Base-by-base conservation (phyloP, 73 alveolate species). In the Loxodes magnus region DNA sequence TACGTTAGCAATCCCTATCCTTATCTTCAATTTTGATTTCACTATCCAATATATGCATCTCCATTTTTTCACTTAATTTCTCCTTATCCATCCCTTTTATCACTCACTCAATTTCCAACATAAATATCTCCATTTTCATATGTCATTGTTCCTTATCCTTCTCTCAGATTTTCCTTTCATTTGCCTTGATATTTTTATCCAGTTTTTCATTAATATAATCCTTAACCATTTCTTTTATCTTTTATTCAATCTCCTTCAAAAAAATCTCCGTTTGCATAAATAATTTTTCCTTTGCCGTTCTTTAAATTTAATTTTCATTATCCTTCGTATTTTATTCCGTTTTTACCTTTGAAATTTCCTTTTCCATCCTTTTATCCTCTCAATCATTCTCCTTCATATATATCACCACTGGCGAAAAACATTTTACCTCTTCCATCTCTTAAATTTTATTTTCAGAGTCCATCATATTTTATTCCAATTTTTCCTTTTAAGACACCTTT, bases 201-300 rank as follows among this genome's bases (percentile, higher is more conserved):
- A n/a, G 0, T 33, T 33, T 33, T 33, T n/a, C 14, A 33, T 1
- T n/a, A 12, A 12, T n/a, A n/a, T 33, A n/a, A n/a, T 16, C 72
- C 72, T 35, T 48, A 9, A 3, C 72, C 72, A 27, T 58, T 16
- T 15, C 61, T 51, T 51, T 35, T 27, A 3, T 56, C 72, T 9
- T 9, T 2, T 38, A 0, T 25, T 56, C 72, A 58, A 5, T 23
- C 19, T 6, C 72, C 72, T 6, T 48, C 15, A 48, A 12, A 58
- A 15, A 3, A 16, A 17, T 23, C 64, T 5, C 72, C 72, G 46
- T 43, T 39, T 2, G 30, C n/a, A 49, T 12, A 27, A 4, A 19
- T 19, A 24, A 14, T 43, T 1, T 24, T 27, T 5, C 72, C 72
- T 22, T 58, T 38, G 12, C 72, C 72, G 17, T 49, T n/a, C 31